Base-by-base conservation (phyloP, 768 basidiomycete species). In the Rhizopogon rudus region DNA sequence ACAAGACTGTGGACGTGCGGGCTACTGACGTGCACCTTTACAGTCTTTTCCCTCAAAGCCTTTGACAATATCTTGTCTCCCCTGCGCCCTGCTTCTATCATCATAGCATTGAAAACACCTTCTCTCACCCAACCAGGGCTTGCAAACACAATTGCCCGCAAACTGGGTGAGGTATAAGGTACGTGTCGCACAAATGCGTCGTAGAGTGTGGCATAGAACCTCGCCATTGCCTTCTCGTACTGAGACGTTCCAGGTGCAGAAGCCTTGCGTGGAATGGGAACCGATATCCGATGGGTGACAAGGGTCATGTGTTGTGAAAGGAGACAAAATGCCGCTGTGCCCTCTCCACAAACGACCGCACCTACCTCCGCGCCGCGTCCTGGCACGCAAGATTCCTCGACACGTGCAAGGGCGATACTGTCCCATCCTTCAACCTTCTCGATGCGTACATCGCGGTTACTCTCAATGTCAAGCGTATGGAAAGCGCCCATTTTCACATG, bases 281-380 rank as follows among this genome's bases (percentile, higher is more conserved):
- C 82, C 17, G 92, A 89, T 53, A 99, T 85, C 20, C 97, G 82
- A 65, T 98, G 93, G 4, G 92, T 76, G 35, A 99, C 86, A 29
- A 95, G 77, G 2, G 97, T 99, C 87, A 98, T 95, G 70, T 98
- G 95, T 63, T 98, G 88, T 1, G 95, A 98, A 13, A 99, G 77
- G 31, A 99, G 73, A 70, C 97, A 98, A 68, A 99, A 90, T 9
- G 92, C 87, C 1, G 97, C 97, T 2, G 83, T 86, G 17, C 97
- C 97, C 77, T 99, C 97, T 35, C 97, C 96, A 60, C 91, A 93
- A 4, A 99, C 92, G 22, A 99, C 80, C 0, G 97, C 97, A 13
- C 91, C 97, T 4, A 99, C 88, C 64, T 99, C 97, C 5, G 97
- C 97, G 0, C 97, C 96, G 61, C 88, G 77, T 25, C 96, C 97